Conservation (phyloP, 805 yeast species). For the Yarrowia sp. region DNA sequence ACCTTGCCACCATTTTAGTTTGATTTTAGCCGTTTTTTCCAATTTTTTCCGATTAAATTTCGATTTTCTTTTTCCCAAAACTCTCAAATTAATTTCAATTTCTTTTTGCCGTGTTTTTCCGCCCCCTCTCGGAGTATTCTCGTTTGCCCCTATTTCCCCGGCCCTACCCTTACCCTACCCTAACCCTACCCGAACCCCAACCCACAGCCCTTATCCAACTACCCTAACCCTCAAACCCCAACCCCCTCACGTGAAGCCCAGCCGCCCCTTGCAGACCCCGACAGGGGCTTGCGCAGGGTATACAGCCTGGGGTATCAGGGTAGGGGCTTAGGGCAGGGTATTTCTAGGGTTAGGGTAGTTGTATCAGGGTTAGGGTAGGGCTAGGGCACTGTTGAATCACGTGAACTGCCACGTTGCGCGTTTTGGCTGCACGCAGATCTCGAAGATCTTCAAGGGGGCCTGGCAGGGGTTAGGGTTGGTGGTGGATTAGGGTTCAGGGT, state of each 20-base stretch:
- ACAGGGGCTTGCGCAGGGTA: not conserved
- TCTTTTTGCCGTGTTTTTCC: too few relatives aligned
- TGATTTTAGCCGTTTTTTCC: too few relatives aligned
- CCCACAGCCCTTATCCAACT: too few relatives aligned
- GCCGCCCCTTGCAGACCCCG: not conserved
- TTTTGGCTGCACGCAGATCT: conserved; percentile 22
- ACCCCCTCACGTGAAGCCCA: not conserved
- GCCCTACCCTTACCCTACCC: too few relatives aligned
- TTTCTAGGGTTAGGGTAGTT: not conserved
- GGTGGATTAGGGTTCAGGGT: too few relatives aligned
- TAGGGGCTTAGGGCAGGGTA: not conserved
- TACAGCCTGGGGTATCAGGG: not conserved
- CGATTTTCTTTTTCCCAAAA: too few relatives aligned
- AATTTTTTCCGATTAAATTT: too few relatives aligned
- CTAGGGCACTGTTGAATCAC: not conserved
- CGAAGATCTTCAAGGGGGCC: conserved; percentile 15
- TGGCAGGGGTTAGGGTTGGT: not conserved
- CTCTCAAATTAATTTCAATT: too few relatives aligned
- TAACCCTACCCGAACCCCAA: too few relatives aligned
- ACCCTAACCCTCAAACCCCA: not conserved
- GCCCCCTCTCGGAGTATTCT: too few relatives aligned
- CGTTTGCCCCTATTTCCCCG: too few relatives aligned
- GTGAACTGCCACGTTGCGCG: not conserved
- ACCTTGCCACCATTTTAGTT: too few relatives aligned
- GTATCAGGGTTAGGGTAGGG: not conserved